These are phyloP conservation scores for Cyphellophora europaea DNA, from an alignment of 2,329 filamentous ascomycete species.

Conservation along the genomic window DNA sequence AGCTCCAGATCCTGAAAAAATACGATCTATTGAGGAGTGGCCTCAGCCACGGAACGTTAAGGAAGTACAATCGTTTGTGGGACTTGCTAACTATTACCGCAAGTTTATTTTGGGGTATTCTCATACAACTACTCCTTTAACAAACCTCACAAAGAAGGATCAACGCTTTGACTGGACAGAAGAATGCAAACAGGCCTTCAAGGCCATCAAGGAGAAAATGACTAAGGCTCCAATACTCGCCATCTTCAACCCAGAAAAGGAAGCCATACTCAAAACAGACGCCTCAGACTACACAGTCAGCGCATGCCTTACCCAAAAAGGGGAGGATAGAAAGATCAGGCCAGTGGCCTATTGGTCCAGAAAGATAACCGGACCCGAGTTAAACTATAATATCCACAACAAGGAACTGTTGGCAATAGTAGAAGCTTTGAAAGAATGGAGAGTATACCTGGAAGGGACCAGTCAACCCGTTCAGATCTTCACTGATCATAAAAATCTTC, in stretches of 20 bases:
- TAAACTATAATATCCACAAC: constrained; percentile 6
- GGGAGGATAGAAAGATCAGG: constrained; percentile 5
- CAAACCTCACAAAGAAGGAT: constrained; percentile 12
- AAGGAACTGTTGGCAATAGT: constrained; percentile 13
- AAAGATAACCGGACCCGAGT: constrained; percentile 3
- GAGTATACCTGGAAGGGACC: constrained; percentile 16
- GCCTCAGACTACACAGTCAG: constrained; percentile 11
- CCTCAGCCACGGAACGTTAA: constrained; percentile 6
- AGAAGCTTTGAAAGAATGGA: constrained; percentile 18
- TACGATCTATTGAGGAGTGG: constrained; percentile 15
- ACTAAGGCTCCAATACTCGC: constrained; percentile 8
- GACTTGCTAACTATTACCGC: constrained; percentile 26
- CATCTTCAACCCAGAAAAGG: constrained; percentile 11
- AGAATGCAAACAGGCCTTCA: constrained; percentile 13
- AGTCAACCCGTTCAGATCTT: constrained; percentile 3
- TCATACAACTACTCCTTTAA: constrained; percentile 15
- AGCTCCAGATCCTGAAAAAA: constrained; percentile 10
- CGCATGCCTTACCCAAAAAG: constrained; percentile 12
- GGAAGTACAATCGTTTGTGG: constrained; percentile 21
- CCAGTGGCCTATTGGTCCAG: constrained; percentile 4
- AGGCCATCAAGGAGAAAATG: constrained; percentile 14
- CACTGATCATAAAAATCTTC: constrained; percentile 21
- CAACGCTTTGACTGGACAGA: constrained; percentile 5
- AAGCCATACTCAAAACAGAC: constrained; percentile 17
- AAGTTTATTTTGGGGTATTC: constrained; percentile 22